Percentiles rank a stretch among this genome's conserved stretches.
These are phyloP conservation scores for Lactarius psammicola DNA, from an alignment of 768 basidiomycete species.

Conservation along the genomic window DNA sequence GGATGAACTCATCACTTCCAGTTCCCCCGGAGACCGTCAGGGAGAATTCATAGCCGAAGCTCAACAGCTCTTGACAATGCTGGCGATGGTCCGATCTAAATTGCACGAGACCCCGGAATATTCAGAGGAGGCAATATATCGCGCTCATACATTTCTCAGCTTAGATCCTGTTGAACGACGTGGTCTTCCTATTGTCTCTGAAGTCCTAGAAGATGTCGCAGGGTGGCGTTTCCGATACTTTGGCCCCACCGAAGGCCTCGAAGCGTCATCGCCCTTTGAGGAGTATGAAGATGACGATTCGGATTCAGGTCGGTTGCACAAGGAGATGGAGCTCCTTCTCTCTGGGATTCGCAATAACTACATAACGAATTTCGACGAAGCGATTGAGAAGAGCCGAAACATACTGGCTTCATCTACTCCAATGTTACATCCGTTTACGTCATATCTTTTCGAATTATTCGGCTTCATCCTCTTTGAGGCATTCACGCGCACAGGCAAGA, in stretches of 20 bases:
- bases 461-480: background rate
- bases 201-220: background rate
- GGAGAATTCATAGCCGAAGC: background rate
- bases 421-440: background rate
- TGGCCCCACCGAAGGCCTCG: background rate
- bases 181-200: rapidly evolving
- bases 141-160: background rate
- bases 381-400: background rate
- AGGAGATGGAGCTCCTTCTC: background rate
- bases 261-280: background rate
- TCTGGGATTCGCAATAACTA: background rate
- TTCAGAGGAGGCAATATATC: background rate
- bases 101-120: background rate
- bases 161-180: background rate
- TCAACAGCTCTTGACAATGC: background rate
- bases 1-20: background rate
- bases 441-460: background rate
- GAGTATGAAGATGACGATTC: background rate
- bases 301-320: background rate
- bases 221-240: background rate
- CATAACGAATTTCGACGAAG: background rate
- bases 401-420: background rate
- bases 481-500: background rate
- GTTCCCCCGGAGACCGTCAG: background rate
- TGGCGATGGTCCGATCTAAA: background rate